Percentiles rank a stretch among this genome's conserved stretches.
These are phyloP conservation scores for Davidsoniella eucalypti DNA, from an alignment of 2,329 filamentous ascomycete species.

Conservation along the genomic window DNA sequence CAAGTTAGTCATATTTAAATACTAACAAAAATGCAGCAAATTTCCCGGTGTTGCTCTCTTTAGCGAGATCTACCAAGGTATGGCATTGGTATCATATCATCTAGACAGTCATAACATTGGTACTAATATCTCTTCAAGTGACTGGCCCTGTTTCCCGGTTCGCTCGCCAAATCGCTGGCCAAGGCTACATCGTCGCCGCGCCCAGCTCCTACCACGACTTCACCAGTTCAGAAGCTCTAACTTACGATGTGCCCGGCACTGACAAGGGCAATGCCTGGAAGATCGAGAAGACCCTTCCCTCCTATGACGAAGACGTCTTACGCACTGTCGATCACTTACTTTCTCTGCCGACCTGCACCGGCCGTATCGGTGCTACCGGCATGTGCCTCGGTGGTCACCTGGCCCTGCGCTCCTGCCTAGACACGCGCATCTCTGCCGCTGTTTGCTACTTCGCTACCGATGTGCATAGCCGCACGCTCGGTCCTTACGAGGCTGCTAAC, in stretches of 20 bases:
- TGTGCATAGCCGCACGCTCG: conserved; percentile 65
- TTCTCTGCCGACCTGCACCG: conserved; percentile 60
- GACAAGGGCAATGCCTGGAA: conserved; percentile 81
- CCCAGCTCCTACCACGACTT: conserved; percentile 92
- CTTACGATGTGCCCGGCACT: conserved; percentile 77
- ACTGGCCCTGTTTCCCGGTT: conserved; percentile 83
- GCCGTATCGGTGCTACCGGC: conserved; percentile 60
- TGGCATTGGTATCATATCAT: conserved; percentile 1
- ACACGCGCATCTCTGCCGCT: conserved; percentile 57
- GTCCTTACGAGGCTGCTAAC: conserved; percentile 37
- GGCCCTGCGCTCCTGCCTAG: conserved; percentile 47
- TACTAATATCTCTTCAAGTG: conserved; percentile 32
- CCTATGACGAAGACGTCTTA: conserved; percentile 67
- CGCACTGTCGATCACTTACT: conserved; percentile 55
- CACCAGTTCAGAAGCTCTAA: conserved; percentile 63
- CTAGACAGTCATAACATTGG: background rate
- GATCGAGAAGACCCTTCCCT: conserved; percentile 64
- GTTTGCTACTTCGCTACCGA: conserved; percentile 90
- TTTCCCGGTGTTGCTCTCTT: conserved; percentile 83
- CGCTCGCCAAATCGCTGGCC: conserved; percentile 76
- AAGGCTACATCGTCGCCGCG: conserved; percentile 85
- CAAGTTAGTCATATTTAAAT: background rate
- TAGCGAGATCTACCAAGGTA: conserved; percentile 92
- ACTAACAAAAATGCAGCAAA: conserved; percentile 23
- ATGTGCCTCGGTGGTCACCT: conserved; percentile 94